Conservation (phyloP, 768 basidiomycete species). For the Trametes meyenii region DNA sequence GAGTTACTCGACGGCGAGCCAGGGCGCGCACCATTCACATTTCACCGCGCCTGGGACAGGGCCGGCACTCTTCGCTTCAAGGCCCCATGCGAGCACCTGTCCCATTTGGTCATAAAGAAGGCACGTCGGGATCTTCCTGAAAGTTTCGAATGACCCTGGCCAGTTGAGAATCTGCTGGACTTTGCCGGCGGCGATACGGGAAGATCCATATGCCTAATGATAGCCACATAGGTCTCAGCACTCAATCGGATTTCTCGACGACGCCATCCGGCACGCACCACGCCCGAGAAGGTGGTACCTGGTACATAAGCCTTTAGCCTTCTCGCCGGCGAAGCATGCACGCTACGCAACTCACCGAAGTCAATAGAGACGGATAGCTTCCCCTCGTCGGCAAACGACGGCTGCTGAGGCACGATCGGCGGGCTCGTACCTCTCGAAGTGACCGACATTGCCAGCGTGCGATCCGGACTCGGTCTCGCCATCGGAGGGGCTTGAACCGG, state of each 20-base stretch:
- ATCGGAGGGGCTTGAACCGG: constrained; percentile 25
- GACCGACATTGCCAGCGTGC: constrained; percentile 26
- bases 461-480: constrained; percentile 36
- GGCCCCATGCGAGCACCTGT: constrained; percentile 78
- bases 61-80: constrained; percentile 83
- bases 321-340: not conserved
- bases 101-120: constrained; percentile 78
- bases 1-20: not conserved
- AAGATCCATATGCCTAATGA: constrained; percentile 79
- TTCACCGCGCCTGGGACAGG: constrained; percentile 64
- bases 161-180: constrained; percentile 86
- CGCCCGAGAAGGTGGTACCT: constrained; percentile 90
- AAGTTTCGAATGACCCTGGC: constrained; percentile 86
- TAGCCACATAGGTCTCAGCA: not conserved
- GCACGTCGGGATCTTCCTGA: constrained; percentile 83
- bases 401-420: constrained; percentile 19
- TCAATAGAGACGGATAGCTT: constrained; percentile 83
- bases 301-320: constrained; percentile 15
- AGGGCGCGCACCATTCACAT: constrained; percentile 51
- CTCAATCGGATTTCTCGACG: not conserved
- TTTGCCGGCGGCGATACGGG: constrained; percentile 75
- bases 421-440: constrained; percentile 28
- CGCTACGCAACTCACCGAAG: constrained; percentile 55
- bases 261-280: constrained; percentile 53
- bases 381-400: constrained; percentile 55